phyloP scores from a whole-genome alignment of 495 filamentous ascomycete genomes.

The Neurospora discreta region DNA sequence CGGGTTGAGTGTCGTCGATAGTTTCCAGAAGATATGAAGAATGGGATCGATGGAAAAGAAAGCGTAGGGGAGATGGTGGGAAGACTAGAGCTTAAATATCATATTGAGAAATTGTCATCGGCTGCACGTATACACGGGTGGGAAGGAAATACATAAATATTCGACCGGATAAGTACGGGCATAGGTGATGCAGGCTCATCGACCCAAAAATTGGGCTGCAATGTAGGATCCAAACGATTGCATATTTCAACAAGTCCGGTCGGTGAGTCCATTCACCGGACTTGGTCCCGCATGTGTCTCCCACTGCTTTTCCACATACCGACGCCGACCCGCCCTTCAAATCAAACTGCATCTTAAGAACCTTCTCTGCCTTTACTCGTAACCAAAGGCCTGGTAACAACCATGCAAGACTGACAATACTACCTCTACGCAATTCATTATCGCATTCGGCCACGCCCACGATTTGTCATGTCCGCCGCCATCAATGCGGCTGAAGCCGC shows the following conservation, averaged over 20 bases:
- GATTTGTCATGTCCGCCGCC: background rate
- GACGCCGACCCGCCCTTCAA: background rate
- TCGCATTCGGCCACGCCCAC: background rate
- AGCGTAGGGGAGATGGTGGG: background rate
- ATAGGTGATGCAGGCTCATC: background rate
- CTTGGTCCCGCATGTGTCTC: background rate
- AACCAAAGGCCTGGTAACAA: background rate
- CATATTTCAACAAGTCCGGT: background rate
- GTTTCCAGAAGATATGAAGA: background rate
- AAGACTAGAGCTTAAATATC: background rate
- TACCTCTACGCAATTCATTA: background rate
- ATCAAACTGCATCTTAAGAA: background rate
- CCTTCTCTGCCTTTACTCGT: too few relatives aligned
- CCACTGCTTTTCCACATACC: background rate
- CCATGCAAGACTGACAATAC: too few relatives aligned
- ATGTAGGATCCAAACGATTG: background rate
- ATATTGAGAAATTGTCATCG: background rate
- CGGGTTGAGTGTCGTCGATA: background rate
- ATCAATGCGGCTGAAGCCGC: background rate
- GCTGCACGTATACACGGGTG: background rate
- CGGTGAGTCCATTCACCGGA: background rate
- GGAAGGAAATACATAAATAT: background rate
- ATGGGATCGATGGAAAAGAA: background rate
- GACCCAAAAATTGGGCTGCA: background rate
- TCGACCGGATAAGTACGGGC: background rate